phyloP scores from a whole-genome alignment of 345 rosid species.

The Gossypium rotundifolium region DNA sequence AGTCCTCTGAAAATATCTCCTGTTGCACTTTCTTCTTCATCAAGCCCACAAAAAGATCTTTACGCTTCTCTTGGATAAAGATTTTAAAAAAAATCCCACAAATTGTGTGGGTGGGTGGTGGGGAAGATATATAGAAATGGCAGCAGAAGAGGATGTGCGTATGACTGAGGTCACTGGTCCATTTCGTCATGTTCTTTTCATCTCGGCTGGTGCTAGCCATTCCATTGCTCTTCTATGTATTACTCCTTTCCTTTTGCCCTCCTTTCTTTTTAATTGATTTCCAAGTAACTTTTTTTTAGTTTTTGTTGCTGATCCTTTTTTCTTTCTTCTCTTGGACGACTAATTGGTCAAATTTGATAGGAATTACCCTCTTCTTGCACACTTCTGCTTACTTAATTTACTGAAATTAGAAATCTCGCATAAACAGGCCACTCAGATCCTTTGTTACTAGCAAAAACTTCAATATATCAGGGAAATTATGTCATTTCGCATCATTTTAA shows the following conservation, averaged over 20 bases:
- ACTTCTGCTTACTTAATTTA: background rate
- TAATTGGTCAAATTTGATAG: background rate
- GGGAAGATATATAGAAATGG: constrained; percentile 27
- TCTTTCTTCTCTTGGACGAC: background rate
- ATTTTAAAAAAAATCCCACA: background rate
- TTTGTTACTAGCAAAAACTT: background rate
- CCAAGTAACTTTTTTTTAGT: too few species aligned
- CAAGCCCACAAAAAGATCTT: constrained; percentile 15
- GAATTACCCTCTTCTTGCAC: background rate
- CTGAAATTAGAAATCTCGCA: background rate
- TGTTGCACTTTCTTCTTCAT: background rate
- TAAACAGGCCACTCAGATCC: background rate
- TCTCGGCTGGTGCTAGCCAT: constrained; percentile 97
- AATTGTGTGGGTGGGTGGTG: background rate
- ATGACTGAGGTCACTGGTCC: constrained; percentile 41
- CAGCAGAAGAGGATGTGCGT: constrained; percentile 31
- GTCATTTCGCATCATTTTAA: background rate
- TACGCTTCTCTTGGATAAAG: constrained; percentile 3
- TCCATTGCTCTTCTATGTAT: constrained; percentile 88
- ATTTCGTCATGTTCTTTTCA: constrained; percentile 54
- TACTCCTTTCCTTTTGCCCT: background rate
- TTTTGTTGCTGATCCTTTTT: background rate
- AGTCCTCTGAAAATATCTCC: background rate
- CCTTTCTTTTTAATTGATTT: background rate
- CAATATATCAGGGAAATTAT: too few species aligned